Conservation (phyloP, 352 stramenopile genomes). For the Phytophthora meadii region DNA sequence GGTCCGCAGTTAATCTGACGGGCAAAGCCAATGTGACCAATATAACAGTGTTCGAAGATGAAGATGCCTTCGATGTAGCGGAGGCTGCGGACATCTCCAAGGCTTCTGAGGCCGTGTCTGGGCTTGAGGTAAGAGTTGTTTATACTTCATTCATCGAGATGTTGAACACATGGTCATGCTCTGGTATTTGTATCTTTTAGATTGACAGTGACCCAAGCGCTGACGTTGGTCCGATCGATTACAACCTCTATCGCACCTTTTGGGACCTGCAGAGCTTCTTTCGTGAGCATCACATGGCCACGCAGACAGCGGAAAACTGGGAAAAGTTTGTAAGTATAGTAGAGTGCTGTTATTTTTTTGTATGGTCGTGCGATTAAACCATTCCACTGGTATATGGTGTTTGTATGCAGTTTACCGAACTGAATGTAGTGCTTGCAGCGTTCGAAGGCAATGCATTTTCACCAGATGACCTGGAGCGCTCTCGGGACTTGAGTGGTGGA, state of each 20-base stretch:
- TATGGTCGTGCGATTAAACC: constrained; percentile 1
- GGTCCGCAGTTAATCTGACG: constrained; percentile 83
- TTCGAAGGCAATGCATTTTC: constrained; percentile 91
- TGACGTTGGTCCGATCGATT: constrained; percentile 80
- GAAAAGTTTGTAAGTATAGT: constrained; percentile 80
- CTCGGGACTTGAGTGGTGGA: constrained; percentile 50
- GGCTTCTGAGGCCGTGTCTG: constrained; percentile 28
- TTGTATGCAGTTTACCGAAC: constrained; percentile 64
- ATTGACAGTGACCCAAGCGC: constrained; percentile 54
- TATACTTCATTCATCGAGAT: background rate
- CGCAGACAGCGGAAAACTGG: constrained; percentile 73
- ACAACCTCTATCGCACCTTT: constrained; percentile 92
- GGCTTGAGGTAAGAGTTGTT: constrained; percentile 37
- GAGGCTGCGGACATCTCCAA: constrained; percentile 61
- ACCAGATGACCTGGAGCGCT: constrained; percentile 77
- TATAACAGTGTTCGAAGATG: constrained; percentile 79
- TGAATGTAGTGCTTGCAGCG: constrained; percentile 79
- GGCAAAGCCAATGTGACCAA: constrained; percentile 86
- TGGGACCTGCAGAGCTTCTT: constrained; percentile 92
- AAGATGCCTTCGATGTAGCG: constrained; percentile 75
- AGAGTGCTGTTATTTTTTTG: background rate
- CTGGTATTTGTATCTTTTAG: constrained; percentile 27
- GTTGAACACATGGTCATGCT: background rate
- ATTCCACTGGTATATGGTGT: constrained; percentile 2
- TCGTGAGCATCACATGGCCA: constrained; percentile 72